Evolutionary conservation across 768 basidiomycete species (phyloP), one percentile per base, ranked within the genome.

Genomic region (Russula lepida): DNA sequence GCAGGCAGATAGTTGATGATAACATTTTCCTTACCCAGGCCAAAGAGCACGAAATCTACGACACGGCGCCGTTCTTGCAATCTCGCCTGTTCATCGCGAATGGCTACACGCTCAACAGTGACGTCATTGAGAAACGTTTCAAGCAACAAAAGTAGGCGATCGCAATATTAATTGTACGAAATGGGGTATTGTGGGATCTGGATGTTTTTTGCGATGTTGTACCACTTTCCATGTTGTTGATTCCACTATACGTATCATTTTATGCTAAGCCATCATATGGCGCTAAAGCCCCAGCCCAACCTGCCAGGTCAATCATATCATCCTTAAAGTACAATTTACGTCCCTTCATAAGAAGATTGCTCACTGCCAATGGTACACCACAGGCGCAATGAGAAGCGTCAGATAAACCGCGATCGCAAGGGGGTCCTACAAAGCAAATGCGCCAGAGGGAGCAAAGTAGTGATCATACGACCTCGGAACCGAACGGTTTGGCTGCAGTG

Each of bases 21-120:
- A 27, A 48, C 4, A 4, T 46, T 54, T 33, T 11, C 12, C 17
- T 17, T 12, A 23, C 35, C 1, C 21, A 95, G 93, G 92, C 94
- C 9, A 97, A 95, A 70, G 97, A 98, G 53, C 87, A 97, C 66
- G 97, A 99, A 65, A 98, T 98, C 53, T 98, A 87, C 69, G 95
- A 98, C 69, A 82, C 88, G 33, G 74, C 81, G 21, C 84, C 92
- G 5, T 99, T 98, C 83, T 73, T 97, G 69, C 80, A 77, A 35
- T 94, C 91, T 3, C 86, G 85, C 65, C 71, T 99, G 28, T 99
- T 99, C 73, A 69, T 76, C 17, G 78, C 90, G 13, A 99, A 99
- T 68, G 95, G 95, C 3, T 99, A 98, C 75, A 84, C 82, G 66
- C 70, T 89, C 43, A 79, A 79, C 21, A 82, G 82, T 35, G 72